phyloP scores from a whole-genome alignment of 2,329 filamentous ascomycete genomes.

The Beauveria brongniartii region DNA sequence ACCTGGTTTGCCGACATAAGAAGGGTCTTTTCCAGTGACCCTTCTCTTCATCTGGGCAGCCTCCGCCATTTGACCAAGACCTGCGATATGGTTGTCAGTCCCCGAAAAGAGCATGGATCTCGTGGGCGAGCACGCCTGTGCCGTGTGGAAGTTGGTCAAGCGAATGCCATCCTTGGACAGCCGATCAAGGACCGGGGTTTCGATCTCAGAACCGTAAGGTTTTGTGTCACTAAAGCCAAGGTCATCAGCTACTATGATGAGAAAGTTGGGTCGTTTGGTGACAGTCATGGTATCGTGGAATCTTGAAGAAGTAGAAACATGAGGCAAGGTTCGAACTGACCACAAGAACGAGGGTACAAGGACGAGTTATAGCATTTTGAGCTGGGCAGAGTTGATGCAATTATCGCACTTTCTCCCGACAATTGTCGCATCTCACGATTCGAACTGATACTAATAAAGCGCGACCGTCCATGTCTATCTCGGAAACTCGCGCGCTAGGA shows the following conservation, averaged over 20 bases:
- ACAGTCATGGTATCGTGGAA: neutral
- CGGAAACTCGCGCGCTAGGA: neutral
- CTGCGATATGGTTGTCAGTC: conserved; percentile 52
- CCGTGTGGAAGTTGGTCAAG: conserved; percentile 42
- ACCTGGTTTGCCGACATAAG: conserved; percentile 49
- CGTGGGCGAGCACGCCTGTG: neutral
- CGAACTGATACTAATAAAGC: neutral
- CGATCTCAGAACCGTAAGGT: conserved; percentile 53
- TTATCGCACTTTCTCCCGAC: neutral
- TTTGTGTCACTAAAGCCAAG: conserved; percentile 53
- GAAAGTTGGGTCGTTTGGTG: neutral
- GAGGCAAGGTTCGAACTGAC: neutral
- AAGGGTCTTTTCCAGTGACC: conserved; percentile 14
- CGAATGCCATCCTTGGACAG: conserved; percentile 18
- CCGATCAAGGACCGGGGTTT: conserved; percentile 50
- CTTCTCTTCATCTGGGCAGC: neutral
- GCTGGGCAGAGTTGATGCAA: neutral
- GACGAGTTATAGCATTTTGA: neutral
- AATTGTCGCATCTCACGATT: neutral
- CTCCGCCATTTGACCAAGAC: conserved; percentile 36
- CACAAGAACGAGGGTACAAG: neutral
- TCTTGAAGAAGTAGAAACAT: neutral
- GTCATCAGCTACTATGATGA: conserved; percentile 24
- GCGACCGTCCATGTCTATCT: neutral
- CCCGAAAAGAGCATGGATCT: conserved; percentile 43